Conservation (phyloP, 1,284 basidiomycete genomes). For the Papiliotrema fonsecae region DNA sequence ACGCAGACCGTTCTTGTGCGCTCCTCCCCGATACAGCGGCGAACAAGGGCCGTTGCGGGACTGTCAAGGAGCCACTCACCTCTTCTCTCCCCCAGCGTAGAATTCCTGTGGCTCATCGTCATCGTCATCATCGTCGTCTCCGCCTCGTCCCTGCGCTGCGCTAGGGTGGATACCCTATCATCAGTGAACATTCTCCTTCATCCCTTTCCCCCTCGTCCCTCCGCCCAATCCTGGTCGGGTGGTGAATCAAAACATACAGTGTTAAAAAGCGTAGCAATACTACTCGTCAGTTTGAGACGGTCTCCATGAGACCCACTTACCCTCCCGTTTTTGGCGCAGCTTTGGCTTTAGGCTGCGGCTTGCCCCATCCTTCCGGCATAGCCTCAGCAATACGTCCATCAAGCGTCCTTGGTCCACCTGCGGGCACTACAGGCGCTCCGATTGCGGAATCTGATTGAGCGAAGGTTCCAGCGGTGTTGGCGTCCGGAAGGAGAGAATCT, state of each 20-base stretch:
- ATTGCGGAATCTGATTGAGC: neutral
- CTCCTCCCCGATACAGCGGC: too few relatives aligned
- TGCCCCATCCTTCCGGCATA: conserved; percentile 41
- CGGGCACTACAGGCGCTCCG: neutral
- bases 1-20: conserved; percentile 1
- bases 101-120: conserved; percentile 45
- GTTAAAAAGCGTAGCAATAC: conserved; percentile 22
- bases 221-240: too few relatives aligned
- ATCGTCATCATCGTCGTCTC: conserved; percentile 18
- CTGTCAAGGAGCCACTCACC: too few relatives aligned
- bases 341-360: conserved; percentile 23
- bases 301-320: conserved; percentile 3
- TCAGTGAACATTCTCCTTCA: too few relatives aligned
- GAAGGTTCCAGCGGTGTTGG: neutral
- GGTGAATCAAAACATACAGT: conserved; percentile 19
- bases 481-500: neutral
- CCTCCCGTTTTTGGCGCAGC: conserved; percentile 4
- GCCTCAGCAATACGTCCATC: conserved; percentile 25
- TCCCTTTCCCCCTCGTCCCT: too few relatives aligned
- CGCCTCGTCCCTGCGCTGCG: too few relatives aligned
- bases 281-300: conserved; percentile 9
- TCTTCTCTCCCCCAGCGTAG: conserved; percentile 75
- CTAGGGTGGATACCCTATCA: too few relatives aligned
- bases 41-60: too few relatives aligned
- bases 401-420: conserved; percentile 24